Base-by-base conservation (phyloP, 106 monocot species). In the Phalaenopsis aphrodite region DNA sequence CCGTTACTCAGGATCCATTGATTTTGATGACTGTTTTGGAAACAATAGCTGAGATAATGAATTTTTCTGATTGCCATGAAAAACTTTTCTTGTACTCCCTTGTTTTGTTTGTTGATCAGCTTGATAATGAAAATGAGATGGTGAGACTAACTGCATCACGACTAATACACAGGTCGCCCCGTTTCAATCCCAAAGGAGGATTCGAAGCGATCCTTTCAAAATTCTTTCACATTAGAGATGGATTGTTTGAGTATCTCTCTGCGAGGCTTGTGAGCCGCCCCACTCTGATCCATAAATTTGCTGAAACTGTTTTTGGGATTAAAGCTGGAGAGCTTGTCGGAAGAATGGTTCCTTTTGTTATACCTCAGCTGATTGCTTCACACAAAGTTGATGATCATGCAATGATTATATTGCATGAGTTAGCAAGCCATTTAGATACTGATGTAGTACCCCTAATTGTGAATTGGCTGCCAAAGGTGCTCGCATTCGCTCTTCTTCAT, bases 391-490 rank as follows among this genome's bases (percentile, higher is more conserved):
- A 93, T 82, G 82, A 90, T 80, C 86, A 93, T 71, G 89, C 89
- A 56, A 5, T 89, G 30, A 61, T 81, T 45, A 91, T 69, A 36
- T 76, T 99, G 78, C 79, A 88, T 82, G 91, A 92, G 66, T 80
- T 99, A 68, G 94, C 98, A 82, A 89, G 45, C 52, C 78, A 91
- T 78, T 86, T 93, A 68, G 84, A 86, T 75, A 88, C 85, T 65
- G 94, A 93, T 76, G 73, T 87, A 16, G 86, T 89, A 6, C 91
- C 89, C 39, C 77, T 99, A 82, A 84, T 88, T 84, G 92, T 99
- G 24, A 87, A 99, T 82, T 91, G 84, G 83, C 81, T 89, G 67
- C 98, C 98, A n/a, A 91, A 94, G 81, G 98, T 99, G 41, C 94
- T 99, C 71, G 90, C 94, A 55, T 91, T 91, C 83, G 88, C 94